These are phyloP conservation scores for Komagataella populi DNA, from an alignment of 805 yeast genomes.

Conservation along the genomic window DNA sequence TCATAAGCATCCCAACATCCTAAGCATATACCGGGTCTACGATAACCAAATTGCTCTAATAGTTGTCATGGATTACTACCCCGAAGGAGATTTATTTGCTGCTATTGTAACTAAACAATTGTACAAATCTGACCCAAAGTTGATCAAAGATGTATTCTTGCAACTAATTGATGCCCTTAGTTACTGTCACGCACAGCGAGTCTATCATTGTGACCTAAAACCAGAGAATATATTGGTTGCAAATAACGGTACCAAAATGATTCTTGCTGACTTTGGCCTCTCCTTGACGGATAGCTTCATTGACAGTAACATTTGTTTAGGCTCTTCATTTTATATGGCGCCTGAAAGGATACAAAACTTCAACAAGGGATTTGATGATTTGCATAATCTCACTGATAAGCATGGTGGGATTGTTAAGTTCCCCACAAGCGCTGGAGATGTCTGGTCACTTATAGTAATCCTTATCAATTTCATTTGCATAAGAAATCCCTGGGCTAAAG, in stretches of 20 bases:
- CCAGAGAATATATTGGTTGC: constrained; percentile 84
- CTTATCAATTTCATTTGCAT: constrained; percentile 70
- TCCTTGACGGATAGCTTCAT: constrained; percentile 49
- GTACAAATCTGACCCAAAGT: constrained; percentile 36
- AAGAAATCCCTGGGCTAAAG: constrained; percentile 85
- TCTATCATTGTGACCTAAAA: constrained; percentile 88
- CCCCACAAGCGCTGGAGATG: constrained; percentile 69
- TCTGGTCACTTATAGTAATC: constrained; percentile 80
- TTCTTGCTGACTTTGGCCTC: constrained; percentile 81
- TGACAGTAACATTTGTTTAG: constrained; percentile 67
- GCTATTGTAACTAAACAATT: constrained; percentile 67
- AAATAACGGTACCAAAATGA: constrained; percentile 37
- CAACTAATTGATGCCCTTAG: constrained; percentile 77
- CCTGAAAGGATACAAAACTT: constrained; percentile 55
- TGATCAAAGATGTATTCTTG: constrained; percentile 43
- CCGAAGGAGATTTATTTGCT: constrained; percentile 77
- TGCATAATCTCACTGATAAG: constrained; percentile 2
- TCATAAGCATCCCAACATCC: constrained; percentile 67
- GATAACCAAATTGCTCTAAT: constrained; percentile 46
- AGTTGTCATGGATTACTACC: constrained; percentile 75
- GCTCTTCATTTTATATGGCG: constrained; percentile 85
- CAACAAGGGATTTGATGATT: constrained; percentile 18
- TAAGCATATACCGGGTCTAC: constrained; percentile 61
- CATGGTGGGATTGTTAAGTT: constrained; percentile 18
- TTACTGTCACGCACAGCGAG: constrained; percentile 70